These are phyloP conservation scores for Auriscalpium vulgare DNA, from an alignment of 768 basidiomycete species.

Conservation along the genomic window DNA sequence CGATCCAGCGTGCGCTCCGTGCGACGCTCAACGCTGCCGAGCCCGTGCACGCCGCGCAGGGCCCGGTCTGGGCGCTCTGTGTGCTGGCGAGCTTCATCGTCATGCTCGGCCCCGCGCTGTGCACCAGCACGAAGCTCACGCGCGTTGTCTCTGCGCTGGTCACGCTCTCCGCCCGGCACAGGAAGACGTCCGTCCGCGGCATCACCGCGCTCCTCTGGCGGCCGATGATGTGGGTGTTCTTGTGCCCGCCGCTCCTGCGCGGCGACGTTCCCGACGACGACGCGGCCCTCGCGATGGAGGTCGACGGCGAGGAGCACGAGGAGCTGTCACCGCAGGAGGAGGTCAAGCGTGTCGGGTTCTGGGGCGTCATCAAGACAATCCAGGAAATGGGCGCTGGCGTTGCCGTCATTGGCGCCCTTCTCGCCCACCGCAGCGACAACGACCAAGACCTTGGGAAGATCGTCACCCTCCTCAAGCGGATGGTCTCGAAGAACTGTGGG, in stretches of 20 bases:
- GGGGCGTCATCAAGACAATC: conserved; percentile 43
- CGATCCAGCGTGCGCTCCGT: conserved; percentile 58
- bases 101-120: conserved; percentile 52
- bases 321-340: conserved; percentile 19
- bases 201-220: conserved; percentile 62
- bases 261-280: conserved; percentile 19
- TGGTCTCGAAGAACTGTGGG: conserved; percentile 47
- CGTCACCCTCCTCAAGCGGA: conserved; percentile 42
- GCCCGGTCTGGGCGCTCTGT: conserved; percentile 70
- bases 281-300: conserved; percentile 19
- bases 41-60: conserved; percentile 57
- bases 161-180: conserved; percentile 48
- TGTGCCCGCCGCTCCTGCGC: conserved; percentile 40
- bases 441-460: conserved; percentile 36
- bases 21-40: conserved; percentile 50
- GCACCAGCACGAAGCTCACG: conserved; percentile 34
- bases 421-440: conserved; percentile 28
- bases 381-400: conserved; percentile 55
- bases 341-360: conserved; percentile 26
- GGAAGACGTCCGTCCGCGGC: conserved; percentile 55
- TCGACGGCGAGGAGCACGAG: conserved; percentile 16
- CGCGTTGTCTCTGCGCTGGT: conserved; percentile 44
- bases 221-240: conserved; percentile 54
- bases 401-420: conserved; percentile 45
- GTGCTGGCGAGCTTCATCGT: conserved; percentile 60